Evolutionary conservation across 176 grass and related monocot species (phyloP).

Genomic region (Poa pratensis): DNA sequence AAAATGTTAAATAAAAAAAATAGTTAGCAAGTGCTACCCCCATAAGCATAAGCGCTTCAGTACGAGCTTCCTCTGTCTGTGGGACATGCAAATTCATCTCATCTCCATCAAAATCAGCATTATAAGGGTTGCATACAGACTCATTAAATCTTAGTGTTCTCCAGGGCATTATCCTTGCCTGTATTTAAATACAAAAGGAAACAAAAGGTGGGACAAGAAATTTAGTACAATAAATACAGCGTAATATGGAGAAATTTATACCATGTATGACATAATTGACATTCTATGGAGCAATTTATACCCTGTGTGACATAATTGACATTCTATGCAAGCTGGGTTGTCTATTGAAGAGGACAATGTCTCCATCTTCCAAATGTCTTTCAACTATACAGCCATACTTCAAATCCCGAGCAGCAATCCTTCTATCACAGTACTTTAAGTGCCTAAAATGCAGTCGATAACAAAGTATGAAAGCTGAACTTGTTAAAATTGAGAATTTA

Average conservation of each 20-base stretch:
- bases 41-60: conserved; percentile 98
- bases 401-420: conserved; percentile 75
- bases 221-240: conserved; percentile 27
- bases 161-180: conserved; percentile 99
- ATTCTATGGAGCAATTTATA: conserved; percentile 37
- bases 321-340: conserved; percentile 98
- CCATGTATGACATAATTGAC: conserved; percentile 95
- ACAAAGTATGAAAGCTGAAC: conserved; percentile 26
- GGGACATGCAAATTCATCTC: conserved; percentile 99
- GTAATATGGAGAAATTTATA: conserved; percentile 41
- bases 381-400: conserved; percentile 85
- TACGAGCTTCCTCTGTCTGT: conserved; percentile 99
- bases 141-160: conserved; percentile 99
- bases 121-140: conserved; percentile 97
- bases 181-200: conserved; percentile 41
- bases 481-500: conserved; percentile 25
- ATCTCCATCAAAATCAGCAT: conserved; percentile 99
- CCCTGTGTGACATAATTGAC: conserved; percentile 97
- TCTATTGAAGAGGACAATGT: conserved; percentile 94
- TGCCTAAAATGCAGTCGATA: conserved; percentile 54
- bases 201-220: conserved; percentile 28
- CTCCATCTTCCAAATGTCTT: conserved; percentile 99
- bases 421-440: conserved; percentile 81
- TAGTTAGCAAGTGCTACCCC: conserved; percentile 69
- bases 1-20: conserved; percentile 38